Percentiles rank a stretch among this genome's conserved stretches.
These are phyloP conservation scores for Tuber microsphaerosporum DNA, from an alignment of 495 filamentous ascomycete species.

Conservation along the genomic window DNA sequence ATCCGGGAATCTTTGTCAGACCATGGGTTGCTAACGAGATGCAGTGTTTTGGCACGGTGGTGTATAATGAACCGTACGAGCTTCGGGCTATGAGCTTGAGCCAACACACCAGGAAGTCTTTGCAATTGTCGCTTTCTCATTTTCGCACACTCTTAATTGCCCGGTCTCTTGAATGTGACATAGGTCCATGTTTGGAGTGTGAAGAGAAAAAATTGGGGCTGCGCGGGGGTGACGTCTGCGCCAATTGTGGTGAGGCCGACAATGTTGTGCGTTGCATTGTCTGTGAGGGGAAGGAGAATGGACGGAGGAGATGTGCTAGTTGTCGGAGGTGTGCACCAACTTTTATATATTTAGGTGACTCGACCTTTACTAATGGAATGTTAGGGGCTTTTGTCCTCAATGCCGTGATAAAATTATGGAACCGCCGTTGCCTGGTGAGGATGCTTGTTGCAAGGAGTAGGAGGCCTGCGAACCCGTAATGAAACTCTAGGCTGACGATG, in stretches of 20 bases:
- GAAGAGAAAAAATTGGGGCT: not conserved
- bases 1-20: not conserved
- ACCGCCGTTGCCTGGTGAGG: not conserved
- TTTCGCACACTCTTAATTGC: not conserved
- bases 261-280: not conserved
- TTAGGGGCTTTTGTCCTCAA: not conserved
- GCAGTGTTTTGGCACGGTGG: not conserved
- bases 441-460: not conserved
- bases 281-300: not conserved
- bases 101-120: not conserved
- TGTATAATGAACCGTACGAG: not conserved
- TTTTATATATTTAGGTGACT: not conserved
- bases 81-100: not conserved
- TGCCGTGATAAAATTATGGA: not conserved
- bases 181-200: not conserved
- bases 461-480: not conserved
- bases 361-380: not conserved
- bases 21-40: not conserved
- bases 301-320: not conserved
- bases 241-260: not conserved
- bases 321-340: not conserved
- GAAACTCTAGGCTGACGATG: not conserved
- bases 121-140: not conserved
- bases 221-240: not conserved
- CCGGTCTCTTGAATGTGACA: not conserved